Percentiles rank a stretch among this genome's conserved stretches.
Conservation (phyloP, 2,329 filamentous ascomycete species). For the Sporothrix dimorphospora region DNA sequence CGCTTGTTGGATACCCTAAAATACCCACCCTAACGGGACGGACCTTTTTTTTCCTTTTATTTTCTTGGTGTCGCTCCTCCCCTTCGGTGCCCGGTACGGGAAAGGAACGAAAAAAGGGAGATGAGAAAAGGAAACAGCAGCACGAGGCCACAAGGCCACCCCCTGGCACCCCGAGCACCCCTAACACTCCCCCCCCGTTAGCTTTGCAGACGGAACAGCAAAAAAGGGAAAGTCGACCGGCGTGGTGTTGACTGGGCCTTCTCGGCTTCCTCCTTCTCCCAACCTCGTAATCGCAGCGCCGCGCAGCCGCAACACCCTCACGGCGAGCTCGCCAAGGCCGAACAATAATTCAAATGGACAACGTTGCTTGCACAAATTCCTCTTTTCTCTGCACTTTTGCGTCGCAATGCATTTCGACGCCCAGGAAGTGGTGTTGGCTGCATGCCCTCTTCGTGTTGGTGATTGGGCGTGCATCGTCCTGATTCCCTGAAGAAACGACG, state of each 20-base stretch:
- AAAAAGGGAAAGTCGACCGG: not conserved
- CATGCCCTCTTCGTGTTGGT: not conserved
- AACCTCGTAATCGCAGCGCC: not conserved
- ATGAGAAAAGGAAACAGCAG: not conserved
- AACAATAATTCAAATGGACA: not conserved
- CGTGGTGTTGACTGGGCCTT: not conserved
- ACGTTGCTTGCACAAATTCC: not conserved
- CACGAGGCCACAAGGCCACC: constrained; percentile 5
- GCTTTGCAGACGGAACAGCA: not conserved
- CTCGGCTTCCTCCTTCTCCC: not conserved
- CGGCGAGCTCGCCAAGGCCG: not conserved
- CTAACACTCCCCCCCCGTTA: not conserved
- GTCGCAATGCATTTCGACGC: not conserved
- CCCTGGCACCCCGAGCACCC: not conserved
- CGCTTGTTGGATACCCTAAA: constrained; percentile 26
- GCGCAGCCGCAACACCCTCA: not conserved
- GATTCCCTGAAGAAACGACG: not conserved
- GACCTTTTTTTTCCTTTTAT: constrained; percentile 30
- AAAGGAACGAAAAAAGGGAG: constrained; percentile 29
- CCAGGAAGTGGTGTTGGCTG: not conserved
- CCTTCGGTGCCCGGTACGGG: constrained; percentile 27
- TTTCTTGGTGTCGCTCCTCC: constrained; percentile 22
- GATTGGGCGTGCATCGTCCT: constrained; percentile 1
- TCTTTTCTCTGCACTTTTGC: not conserved
- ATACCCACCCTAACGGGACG: constrained; percentile 25